Evolutionary conservation across 2,329 filamentous ascomycete genomes (phyloP).

Genomic region (Colletotrichum ledebouriae): DNA sequence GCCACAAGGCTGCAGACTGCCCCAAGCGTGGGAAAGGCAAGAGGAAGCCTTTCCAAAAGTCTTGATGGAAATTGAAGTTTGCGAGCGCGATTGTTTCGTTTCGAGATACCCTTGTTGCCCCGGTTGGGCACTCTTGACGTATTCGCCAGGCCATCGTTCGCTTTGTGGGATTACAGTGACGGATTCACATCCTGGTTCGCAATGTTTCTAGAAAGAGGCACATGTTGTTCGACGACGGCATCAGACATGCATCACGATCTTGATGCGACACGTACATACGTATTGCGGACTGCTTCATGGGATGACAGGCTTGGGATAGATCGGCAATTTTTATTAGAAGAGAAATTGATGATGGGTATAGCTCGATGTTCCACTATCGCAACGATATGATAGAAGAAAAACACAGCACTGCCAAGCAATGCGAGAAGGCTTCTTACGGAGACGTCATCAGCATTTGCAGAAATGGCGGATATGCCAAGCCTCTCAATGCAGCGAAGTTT

Average conservation of each 20-base stretch:
- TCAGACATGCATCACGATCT: background rate
- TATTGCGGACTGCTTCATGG: background rate
- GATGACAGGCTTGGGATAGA: background rate
- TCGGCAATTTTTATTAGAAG: slow-evolving; percentile 16
- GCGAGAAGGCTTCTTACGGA: too few relatives aligned
- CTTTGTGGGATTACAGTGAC: background rate
- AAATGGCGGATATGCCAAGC: too few relatives aligned
- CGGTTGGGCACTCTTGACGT: slow-evolving; percentile 11
- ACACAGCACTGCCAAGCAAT: too few relatives aligned
- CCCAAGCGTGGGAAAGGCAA: slow-evolving; percentile 51
- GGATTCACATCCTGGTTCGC: background rate
- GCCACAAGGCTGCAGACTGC: slow-evolving; percentile 72
- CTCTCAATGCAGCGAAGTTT: too few relatives aligned
- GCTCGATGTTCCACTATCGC: background rate
- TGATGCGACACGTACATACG: slow-evolving; percentile 15
- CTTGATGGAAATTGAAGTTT: slow-evolving; percentile 14
- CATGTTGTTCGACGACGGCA: slow-evolving; percentile 4
- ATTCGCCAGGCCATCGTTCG: background rate
- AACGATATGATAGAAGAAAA: background rate
- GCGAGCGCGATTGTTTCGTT: slow-evolving; percentile 10
- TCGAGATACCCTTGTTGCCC: slow-evolving; percentile 32
- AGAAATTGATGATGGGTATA: background rate
- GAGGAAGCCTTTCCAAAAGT: slow-evolving; percentile 26
- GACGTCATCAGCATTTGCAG: too few relatives aligned
- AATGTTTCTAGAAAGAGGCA: background rate